Percentiles rank a stretch among this genome's conserved stretches.
phyloP scores from a whole-genome alignment of 768 basidiomycete genomes.

The Pleurotus djamor region DNA sequence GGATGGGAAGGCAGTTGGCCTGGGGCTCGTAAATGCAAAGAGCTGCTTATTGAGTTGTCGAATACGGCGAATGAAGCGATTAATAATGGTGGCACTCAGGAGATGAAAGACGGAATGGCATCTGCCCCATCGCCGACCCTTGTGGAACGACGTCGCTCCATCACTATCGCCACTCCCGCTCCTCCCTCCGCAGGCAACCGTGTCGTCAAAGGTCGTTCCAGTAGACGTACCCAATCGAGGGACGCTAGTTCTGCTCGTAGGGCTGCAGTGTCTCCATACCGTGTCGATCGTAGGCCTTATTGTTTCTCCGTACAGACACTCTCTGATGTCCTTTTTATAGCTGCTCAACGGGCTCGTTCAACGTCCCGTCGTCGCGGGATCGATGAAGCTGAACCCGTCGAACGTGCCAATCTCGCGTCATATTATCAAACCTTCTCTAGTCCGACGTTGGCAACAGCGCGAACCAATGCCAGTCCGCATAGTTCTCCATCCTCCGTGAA shows the following conservation, averaged over 20 bases:
- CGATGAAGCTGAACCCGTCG: slow-evolving; percentile 58
- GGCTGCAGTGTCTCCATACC: slow-evolving; percentile 61
- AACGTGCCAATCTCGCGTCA: slow-evolving; percentile 34
- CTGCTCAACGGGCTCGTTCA: slow-evolving; percentile 70
- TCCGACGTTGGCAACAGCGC: slow-evolving; percentile 41
- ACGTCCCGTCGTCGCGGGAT: slow-evolving; percentile 72
- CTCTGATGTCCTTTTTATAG: slow-evolving; percentile 19
- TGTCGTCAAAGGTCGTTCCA: slow-evolving; percentile 46
- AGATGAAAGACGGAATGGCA: slow-evolving; percentile 16
- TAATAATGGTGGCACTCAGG: slow-evolving; percentile 23
- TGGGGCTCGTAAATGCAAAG: slow-evolving; percentile 84
- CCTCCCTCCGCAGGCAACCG: slow-evolving; percentile 34
- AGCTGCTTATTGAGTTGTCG: slow-evolving; percentile 67
- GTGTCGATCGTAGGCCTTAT: slow-evolving; percentile 54
- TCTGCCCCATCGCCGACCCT: slow-evolving; percentile 20
- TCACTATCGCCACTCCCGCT: slow-evolving; percentile 44
- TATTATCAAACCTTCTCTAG: slow-evolving; percentile 59
- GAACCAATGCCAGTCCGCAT: slow-evolving; percentile 50
- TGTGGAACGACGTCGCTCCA: slow-evolving; percentile 54
- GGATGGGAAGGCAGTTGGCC: slow-evolving; percentile 89
- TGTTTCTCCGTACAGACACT: slow-evolving; percentile 2
- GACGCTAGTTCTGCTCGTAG: slow-evolving; percentile 54
- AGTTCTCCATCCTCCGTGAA: slow-evolving; percentile 76
- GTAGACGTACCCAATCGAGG: slow-evolving; percentile 57
- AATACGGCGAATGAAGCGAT: slow-evolving; percentile 72